These are phyloP conservation scores for Microsporum canis DNA, from an alignment of 2,329 filamentous ascomycete species.

Conservation along the genomic window DNA sequence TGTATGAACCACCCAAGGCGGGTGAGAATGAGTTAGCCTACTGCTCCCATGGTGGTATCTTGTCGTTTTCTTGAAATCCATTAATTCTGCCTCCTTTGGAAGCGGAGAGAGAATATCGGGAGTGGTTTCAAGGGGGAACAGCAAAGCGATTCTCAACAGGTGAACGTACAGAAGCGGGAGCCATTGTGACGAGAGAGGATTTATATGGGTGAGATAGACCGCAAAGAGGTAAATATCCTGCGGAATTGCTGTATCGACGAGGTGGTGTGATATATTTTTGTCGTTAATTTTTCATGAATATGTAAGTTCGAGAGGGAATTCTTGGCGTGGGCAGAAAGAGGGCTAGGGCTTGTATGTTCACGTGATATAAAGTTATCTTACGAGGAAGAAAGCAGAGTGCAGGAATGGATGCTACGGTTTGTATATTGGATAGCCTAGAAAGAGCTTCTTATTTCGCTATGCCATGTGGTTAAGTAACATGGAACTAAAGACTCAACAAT, in stretches of 20 bases:
- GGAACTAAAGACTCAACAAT: not conserved
- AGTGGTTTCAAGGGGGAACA: conserved; percentile 53
- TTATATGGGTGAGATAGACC: conserved; percentile 30
- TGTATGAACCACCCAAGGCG: conserved; percentile 1
- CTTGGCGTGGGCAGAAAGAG: conserved; percentile 5
- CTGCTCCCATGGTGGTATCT: conserved; percentile 48
- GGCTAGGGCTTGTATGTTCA: conserved; percentile 5
- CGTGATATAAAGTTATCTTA: not conserved
- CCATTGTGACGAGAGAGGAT: conserved; percentile 55
- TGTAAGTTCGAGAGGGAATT: not conserved
- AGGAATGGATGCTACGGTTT: not conserved
- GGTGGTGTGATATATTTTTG: not conserved
- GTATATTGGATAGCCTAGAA: not conserved
- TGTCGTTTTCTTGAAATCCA: conserved; percentile 6
- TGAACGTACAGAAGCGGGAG: conserved; percentile 73
- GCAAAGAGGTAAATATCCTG: conserved; percentile 90
- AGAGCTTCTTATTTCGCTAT: not conserved
- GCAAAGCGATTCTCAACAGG: conserved; percentile 67
- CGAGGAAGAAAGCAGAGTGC: not conserved
- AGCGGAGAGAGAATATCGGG: conserved; percentile 16
- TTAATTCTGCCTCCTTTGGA: conserved; percentile 4
- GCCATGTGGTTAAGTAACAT: not conserved
- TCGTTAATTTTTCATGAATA: not conserved
- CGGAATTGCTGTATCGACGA: conserved; percentile 33
- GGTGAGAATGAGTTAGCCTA: conserved; percentile 72